A percentile compares a stretch with the other conserved stretches of the same genome.
Evolutionary conservation across 2,329 filamentous ascomycete species (phyloP).

Genomic region (Emergomyces pasteurianus): DNA sequence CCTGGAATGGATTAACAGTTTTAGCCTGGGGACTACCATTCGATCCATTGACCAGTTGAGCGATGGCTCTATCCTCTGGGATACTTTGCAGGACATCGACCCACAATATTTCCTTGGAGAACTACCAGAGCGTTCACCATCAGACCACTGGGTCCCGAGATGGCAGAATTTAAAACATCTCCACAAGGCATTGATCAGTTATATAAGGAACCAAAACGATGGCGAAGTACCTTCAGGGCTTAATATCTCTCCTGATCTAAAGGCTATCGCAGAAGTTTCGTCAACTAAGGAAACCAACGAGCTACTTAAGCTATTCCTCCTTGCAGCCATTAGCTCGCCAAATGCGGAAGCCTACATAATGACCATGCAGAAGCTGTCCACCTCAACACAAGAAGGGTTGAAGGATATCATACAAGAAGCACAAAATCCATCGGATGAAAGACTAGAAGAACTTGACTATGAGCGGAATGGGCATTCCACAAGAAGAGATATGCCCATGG

Average conservation of each 20-base stretch:
- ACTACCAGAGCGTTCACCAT: slow-evolving; percentile 32
- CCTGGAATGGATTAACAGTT: slow-evolving; percentile 38
- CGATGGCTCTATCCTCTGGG: slow-evolving; percentile 36
- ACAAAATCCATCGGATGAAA: slow-evolving; percentile 29
- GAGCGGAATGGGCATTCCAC: slow-evolving; percentile 21
- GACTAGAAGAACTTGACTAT: slow-evolving; percentile 26
- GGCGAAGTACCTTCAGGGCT: slow-evolving; percentile 31
- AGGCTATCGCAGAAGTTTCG: slow-evolving; percentile 34
- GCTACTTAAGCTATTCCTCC: slow-evolving; percentile 51
- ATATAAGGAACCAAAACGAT: slow-evolving; percentile 35
- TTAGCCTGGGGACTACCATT: slow-evolving; percentile 31
- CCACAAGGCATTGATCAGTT: slow-evolving; percentile 34
- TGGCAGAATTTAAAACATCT: slow-evolving; percentile 39
- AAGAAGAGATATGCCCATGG: slow-evolving; percentile 27
- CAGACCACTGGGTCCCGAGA: slow-evolving; percentile 37
- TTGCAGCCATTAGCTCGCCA: slow-evolving; percentile 49
- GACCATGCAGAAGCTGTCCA: slow-evolving; percentile 33
- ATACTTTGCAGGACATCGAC: slow-evolving; percentile 38
- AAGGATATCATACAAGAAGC: slow-evolving; percentile 38
- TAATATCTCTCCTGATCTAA: slow-evolving; percentile 33
- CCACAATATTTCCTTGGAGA: slow-evolving; percentile 36
- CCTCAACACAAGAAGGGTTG: slow-evolving; percentile 33
- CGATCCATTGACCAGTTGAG: slow-evolving; percentile 30
- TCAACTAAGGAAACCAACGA: slow-evolving; percentile 36
- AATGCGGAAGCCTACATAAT: slow-evolving; percentile 44